Evolutionary conservation across 352 stramenopile genomes (phyloP), one percentile per base, ranked within the genome.

Genomic region (Globisporangium spiculum): DNA sequence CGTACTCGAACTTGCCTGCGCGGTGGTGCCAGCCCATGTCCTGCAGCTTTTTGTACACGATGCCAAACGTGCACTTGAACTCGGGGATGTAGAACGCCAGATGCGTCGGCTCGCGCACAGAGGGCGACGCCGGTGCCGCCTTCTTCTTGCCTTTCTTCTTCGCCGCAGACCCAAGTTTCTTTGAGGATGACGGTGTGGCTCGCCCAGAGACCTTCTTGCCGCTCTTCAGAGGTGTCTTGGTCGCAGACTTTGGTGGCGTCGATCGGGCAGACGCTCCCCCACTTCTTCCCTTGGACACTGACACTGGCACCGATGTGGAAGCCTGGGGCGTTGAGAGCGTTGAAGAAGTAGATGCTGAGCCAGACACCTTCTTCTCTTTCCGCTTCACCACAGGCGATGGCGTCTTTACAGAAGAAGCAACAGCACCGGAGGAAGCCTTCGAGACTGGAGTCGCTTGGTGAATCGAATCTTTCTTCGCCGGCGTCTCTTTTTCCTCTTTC

Each of bases 21-120:
- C 70, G 78, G 72, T 91, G 77, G 61, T 82, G 69, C 83, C 83
- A 93, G 20, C 86, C 86, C 9, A 78, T 68, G 5, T 80, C 66
- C 68, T 93, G 76, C 26, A 93, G 73, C 55, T 74, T 80, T 46
- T 79, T 56, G 60, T 90, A 91, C 58, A 93, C 76, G 30, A 86
- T 75, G 26, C 83, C 86, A 63, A 93, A 92, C 36, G 80, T 83
- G 68, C 81, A 86, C 34, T 74, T 72, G 74, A 93, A 93, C 66
- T 90, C 80, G 9, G 86, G 86, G 6, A 68, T 58, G 12, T 75
- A 67, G 60, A 91, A 89, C 22, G 71, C 72, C 34, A 88, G 80
- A 20, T 32, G 16, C 10, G 38, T 34, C 18, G 60, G 18, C 41
- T 66, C 50, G 38, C 76, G 76, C 52, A 53, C 72, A 58, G 52